Evolutionary conservation across 331 rosid species (phyloP).

Genomic region (Ulmus americana): DNA sequence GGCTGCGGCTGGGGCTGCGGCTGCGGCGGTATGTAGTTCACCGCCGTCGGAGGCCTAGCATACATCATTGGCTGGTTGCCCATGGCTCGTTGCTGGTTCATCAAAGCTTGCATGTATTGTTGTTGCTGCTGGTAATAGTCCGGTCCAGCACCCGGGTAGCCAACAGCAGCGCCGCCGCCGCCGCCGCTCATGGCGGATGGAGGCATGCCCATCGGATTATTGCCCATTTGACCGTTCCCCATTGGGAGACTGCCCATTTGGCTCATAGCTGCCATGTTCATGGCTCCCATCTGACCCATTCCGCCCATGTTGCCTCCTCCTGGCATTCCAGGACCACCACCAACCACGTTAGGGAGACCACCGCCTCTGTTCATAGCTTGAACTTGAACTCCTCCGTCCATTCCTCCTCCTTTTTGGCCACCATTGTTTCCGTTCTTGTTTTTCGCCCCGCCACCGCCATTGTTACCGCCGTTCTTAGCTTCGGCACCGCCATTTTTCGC

Average conservation of each 20-base stretch:
- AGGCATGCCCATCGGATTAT: constrained; percentile 48
- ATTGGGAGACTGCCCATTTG: constrained; percentile 35
- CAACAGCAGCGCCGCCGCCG: constrained; percentile 30
- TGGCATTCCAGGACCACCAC: constrained; percentile 31
- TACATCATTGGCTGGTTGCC: constrained; percentile 76
- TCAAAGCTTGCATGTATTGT: constrained; percentile 49
- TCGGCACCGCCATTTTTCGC: constrained; percentile 21
- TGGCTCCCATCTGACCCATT: constrained; percentile 20
- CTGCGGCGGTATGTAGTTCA: constrained; percentile 45
- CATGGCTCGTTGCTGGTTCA: constrained; percentile 62
- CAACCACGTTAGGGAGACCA: constrained; percentile 23
- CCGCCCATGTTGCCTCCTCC: constrained; percentile 22
- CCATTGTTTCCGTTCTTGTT: constrained; percentile 17
- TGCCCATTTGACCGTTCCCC: constrained; percentile 39
- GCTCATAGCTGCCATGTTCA: constrained; percentile 19
- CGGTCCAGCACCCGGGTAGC: constrained; percentile 43
- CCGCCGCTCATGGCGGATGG: constrained; percentile 39
- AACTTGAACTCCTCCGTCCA: constrained; percentile 24
- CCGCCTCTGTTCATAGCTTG: constrained; percentile 27
- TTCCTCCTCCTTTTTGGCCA: constrained; percentile 23
- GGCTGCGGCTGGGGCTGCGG: constrained; percentile 23
- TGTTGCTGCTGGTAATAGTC: constrained; percentile 60
- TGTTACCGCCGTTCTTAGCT: constrained; percentile 22
- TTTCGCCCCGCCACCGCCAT: constrained; percentile 22
- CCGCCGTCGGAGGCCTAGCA: constrained; percentile 54